Evolutionary conservation across 2,329 filamentous ascomycete genomes (phyloP).

Genomic region (Penicillium sp.): DNA sequence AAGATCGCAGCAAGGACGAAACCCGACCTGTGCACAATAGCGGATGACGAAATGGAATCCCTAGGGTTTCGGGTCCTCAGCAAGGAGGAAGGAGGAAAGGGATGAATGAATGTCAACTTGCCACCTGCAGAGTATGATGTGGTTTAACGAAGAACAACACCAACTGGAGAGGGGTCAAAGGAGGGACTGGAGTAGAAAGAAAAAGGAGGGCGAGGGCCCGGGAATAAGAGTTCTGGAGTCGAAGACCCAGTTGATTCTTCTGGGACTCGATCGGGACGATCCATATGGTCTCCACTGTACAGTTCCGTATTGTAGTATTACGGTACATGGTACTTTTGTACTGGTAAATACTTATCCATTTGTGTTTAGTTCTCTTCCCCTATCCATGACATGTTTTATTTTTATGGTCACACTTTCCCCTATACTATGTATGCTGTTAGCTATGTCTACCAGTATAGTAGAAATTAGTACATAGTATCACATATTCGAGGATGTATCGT

Average conservation of each 20-base stretch:
- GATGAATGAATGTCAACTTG: conserved; percentile 22
- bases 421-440: no score
- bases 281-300: conserved; percentile 16
- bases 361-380: conserved; percentile 3
- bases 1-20: conserved; percentile 24
- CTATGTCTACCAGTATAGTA: no score
- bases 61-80: conserved; percentile 9
- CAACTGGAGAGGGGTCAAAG: not conserved
- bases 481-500: no score
- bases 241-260: conserved; percentile 21
- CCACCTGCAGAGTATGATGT: conserved; percentile 24
- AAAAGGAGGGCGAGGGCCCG: conserved; percentile 8
- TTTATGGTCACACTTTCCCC: not conserved
- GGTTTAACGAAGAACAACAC: no score
- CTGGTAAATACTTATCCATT: conserved; percentile 5
- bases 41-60: conserved; percentile 16
- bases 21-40: conserved; percentile 11
- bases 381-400: not conserved
- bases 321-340: not conserved
- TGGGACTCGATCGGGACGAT: conserved; percentile 28
- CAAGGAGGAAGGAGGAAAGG: conserved; percentile 28
- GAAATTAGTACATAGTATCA: no score
- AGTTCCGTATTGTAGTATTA: not conserved
- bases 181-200: conserved; percentile 9
- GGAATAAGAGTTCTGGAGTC: conserved; percentile 19